Conservation (phyloP, 2,329 filamentous ascomycete genomes). For the Pseudocercospora macadamiae region DNA sequence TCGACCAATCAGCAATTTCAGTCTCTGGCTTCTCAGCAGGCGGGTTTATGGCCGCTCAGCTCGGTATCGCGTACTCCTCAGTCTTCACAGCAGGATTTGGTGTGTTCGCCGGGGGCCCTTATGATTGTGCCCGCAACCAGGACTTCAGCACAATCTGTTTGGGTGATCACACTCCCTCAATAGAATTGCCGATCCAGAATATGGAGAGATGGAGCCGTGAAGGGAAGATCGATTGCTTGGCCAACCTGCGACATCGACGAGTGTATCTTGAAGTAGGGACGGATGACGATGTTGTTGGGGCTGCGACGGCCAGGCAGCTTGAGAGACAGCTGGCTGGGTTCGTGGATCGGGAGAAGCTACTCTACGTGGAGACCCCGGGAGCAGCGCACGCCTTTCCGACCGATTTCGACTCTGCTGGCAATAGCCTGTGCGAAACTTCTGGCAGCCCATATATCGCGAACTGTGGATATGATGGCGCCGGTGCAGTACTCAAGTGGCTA, state of each 20-base stretch:
- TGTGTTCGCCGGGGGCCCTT: slow-evolving; percentile 16
- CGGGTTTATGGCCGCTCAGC: slow-evolving; percentile 20
- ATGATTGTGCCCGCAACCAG: slow-evolving; percentile 19
- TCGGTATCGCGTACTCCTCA: slow-evolving; percentile 16
- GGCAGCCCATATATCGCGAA: slow-evolving; percentile 9
- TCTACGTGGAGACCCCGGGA: not conserved
- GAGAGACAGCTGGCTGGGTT: slow-evolving; percentile 8
- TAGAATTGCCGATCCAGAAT: slow-evolving; percentile 1
- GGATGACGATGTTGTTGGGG: slow-evolving; percentile 4
- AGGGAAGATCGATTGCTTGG: not conserved
- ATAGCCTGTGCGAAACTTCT: not conserved
- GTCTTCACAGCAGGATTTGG: slow-evolving; percentile 10
- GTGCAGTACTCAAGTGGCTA: slow-evolving; percentile 17
- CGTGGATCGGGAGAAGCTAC: not conserved
- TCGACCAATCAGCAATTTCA: slow-evolving; percentile 11
- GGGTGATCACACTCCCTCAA: slow-evolving; percentile 9
- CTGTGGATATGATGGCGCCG: slow-evolving; percentile 17
- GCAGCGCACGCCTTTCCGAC: slow-evolving; percentile 20
- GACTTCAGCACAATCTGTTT: slow-evolving; percentile 9
- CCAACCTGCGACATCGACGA: not conserved
- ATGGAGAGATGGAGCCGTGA: slow-evolving; percentile 9
- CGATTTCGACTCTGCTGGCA: slow-evolving; percentile 3
- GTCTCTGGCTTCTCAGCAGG: slow-evolving; percentile 21
- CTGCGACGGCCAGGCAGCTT: not conserved
- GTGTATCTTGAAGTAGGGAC: slow-evolving; percentile 6